phyloP scores from a whole-genome alignment of 305 asterid species.

The Solanum hybrid region DNA sequence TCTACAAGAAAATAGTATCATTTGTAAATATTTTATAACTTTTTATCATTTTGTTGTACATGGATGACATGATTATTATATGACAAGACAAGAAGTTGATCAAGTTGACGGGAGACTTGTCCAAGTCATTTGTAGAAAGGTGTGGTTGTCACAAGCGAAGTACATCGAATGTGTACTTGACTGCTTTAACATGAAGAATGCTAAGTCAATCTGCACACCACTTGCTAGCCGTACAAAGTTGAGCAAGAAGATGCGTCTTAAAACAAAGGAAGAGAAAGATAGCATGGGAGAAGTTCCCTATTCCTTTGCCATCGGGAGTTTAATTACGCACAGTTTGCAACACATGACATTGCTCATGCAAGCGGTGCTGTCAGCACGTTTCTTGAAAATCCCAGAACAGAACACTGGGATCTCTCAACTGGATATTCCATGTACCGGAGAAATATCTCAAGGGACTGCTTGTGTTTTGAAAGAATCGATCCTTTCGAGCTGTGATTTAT shows the following conservation, averaged over 20 bases:
- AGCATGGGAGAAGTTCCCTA: background rate
- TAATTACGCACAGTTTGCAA: background rate
- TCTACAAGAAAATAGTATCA: background rate
- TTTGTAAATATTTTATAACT: background rate
- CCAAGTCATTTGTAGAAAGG: background rate
- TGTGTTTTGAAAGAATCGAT: background rate
- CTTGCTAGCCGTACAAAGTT: constrained; percentile 5
- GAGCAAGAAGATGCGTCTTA: background rate
- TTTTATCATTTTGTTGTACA: background rate
- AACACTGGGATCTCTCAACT: background rate
- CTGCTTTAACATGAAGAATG: background rate
- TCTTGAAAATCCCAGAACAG: background rate
- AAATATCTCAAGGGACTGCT: background rate
- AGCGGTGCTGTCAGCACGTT: background rate
- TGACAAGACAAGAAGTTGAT: background rate
- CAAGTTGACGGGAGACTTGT: background rate
- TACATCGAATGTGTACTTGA: background rate
- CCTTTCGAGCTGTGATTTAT: background rate
- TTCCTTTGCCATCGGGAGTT: background rate
- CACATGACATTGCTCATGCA: background rate
- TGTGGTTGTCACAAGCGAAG: background rate
- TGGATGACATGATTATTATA: background rate
- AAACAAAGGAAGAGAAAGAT: background rate
- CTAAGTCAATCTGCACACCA: background rate
- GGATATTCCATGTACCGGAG: background rate